Conservation (phyloP, 2,329 filamentous ascomycete species). For the Xylariales sp. region DNA sequence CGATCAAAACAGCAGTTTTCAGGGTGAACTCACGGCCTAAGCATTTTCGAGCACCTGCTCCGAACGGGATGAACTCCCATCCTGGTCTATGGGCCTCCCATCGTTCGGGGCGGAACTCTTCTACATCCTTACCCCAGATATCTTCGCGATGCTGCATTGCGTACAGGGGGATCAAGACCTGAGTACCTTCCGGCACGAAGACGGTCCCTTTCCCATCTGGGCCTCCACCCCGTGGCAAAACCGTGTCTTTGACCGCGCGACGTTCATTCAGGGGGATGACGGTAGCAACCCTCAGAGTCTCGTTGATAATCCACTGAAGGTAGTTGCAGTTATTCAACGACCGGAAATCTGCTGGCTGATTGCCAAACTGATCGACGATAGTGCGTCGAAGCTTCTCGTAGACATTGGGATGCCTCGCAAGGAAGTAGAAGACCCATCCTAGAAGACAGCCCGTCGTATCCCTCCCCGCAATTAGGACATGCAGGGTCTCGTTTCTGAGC, state of each 20-base stretch:
- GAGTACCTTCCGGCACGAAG: conserved; percentile 21
- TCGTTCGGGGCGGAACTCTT: conserved; percentile 29
- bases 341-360: background rate
- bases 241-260: conserved; percentile 20
- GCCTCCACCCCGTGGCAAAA: conserved; percentile 27
- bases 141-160: conserved; percentile 28
- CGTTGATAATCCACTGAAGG: too few relatives aligned
- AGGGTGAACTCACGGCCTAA: too few relatives aligned
- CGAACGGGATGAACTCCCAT: conserved; percentile 22
- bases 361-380: too few relatives aligned
- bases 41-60: too few relatives aligned
- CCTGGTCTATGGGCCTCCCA: conserved; percentile 22
- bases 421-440: too few relatives aligned
- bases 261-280: conserved; percentile 25
- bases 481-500: conserved; percentile 40
- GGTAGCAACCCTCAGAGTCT: too few relatives aligned
- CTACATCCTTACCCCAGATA: conserved; percentile 27
- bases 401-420: too few relatives aligned
- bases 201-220: conserved; percentile 22
- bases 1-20: too few relatives aligned
- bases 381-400: too few relatives aligned
- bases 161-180: conserved; percentile 22
- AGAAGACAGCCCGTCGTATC: too few relatives aligned
- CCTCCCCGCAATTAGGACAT: conserved; percentile 43
- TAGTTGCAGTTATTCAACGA: background rate